A percentile compares a stretch with the other conserved stretches of the same genome.
Evolutionary conservation across 805 yeast genomes (phyloP).

Genomic region (Kurtzmaniella cleridarum): DNA sequence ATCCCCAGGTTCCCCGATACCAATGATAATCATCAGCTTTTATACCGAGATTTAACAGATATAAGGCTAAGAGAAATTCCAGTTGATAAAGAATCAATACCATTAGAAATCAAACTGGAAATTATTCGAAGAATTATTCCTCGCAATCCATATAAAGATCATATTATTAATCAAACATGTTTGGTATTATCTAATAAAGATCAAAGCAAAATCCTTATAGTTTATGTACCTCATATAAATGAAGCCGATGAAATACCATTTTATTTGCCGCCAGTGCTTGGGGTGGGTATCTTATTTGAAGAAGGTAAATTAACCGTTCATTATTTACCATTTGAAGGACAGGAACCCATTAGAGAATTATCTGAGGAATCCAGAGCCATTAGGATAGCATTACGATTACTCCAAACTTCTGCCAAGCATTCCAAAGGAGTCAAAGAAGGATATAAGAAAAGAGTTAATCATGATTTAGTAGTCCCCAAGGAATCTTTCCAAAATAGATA

Average conservation of each 20-base stretch:
- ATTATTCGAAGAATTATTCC: slow-evolving; percentile 87
- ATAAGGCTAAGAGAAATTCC: slow-evolving; percentile 25
- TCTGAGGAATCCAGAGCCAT: slow-evolving; percentile 56
- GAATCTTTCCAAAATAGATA: slow-evolving; percentile 80
- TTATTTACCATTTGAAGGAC: slow-evolving; percentile 56
- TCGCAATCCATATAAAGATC: slow-evolving; percentile 82
- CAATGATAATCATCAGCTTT: slow-evolving; percentile 11
- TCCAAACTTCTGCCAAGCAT: slow-evolving; percentile 79
- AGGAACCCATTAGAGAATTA: slow-evolving; percentile 23
- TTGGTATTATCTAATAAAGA: slow-evolving; percentile 32
- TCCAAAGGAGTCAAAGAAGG: slow-evolving; percentile 80
- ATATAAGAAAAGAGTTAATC: slow-evolving; percentile 81
- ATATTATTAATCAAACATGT: slow-evolving; percentile 82
- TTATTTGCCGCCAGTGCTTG: slow-evolving; percentile 81
- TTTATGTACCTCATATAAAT: slow-evolving; percentile 74
- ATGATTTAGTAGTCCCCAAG: slow-evolving; percentile 80
- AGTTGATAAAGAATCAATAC: slow-evolving; percentile 14
- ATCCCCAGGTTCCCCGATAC: slow-evolving; percentile 31
- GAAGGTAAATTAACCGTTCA: slow-evolving; percentile 57
- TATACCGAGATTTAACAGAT: slow-evolving; percentile 32
- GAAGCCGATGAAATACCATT: slow-evolving; percentile 65
- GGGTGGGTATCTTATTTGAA: slow-evolving; percentile 64
- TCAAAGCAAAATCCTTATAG: slow-evolving; percentile 41
- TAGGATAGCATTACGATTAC: slow-evolving; percentile 74
- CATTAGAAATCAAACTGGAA: slow-evolving; percentile 36